Conservation (phyloP, 2,329 filamentous ascomycete genomes). For the Ophiostoma piceae region DNA sequence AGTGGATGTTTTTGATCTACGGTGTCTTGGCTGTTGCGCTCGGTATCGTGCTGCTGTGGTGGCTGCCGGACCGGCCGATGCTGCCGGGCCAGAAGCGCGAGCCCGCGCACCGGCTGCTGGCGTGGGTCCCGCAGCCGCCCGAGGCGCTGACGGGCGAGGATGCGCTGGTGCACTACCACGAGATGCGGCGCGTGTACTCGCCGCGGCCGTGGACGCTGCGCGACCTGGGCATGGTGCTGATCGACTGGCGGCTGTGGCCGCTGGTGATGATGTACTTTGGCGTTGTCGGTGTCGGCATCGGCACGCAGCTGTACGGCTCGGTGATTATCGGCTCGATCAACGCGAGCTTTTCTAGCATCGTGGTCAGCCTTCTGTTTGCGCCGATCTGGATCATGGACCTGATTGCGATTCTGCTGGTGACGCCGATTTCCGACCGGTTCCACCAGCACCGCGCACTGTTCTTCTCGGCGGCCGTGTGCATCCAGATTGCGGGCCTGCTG, state of each 20-base stretch:
- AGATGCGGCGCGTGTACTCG: slow-evolving; percentile 76
- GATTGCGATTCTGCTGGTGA: slow-evolving; percentile 77
- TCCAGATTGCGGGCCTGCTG: slow-evolving; percentile 79
- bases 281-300: slow-evolving; percentile 86
- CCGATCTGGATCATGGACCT: slow-evolving; percentile 96
- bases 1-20: slow-evolving; percentile 91
- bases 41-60: slow-evolving; percentile 74
- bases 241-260: slow-evolving; percentile 87
- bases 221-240: slow-evolving; percentile 64
- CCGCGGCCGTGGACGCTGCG: slow-evolving; percentile 64
- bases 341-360: slow-evolving; percentile 63
- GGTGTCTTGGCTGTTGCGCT: slow-evolving; percentile 69
- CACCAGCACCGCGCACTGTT: slow-evolving; percentile 72
- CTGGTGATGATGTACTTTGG: slow-evolving; percentile 89
- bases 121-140: slow-evolving; percentile 61
- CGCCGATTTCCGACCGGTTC: slow-evolving; percentile 81
- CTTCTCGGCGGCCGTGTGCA: slow-evolving; percentile 68
- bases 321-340: slow-evolving; percentile 80
- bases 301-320: slow-evolving; percentile 80
- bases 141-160: slow-evolving; percentile 74
- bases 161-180: slow-evolving; percentile 74
- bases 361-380: slow-evolving; percentile 77
- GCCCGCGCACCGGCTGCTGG: slow-evolving; percentile 45
- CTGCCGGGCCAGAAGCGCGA: slow-evolving; percentile 59
- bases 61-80: slow-evolving; percentile 78